A percentile compares a stretch with the other conserved stretches of the same genome.
phyloP scores from a whole-genome alignment of 257 asterid genomes.

The Gentiana macrophylla region DNA sequence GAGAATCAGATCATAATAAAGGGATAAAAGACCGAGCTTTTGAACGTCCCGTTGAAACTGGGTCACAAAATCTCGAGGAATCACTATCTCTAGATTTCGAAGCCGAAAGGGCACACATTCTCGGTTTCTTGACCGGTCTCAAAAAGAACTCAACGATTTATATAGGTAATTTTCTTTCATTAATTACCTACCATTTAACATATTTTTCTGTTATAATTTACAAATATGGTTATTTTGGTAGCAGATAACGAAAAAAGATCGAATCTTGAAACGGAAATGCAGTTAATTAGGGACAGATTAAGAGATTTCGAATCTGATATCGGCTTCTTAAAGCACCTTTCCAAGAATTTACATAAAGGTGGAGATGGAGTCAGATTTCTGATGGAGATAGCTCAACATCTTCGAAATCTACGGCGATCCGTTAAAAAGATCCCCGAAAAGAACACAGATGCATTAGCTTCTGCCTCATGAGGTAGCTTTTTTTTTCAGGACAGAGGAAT shows the following conservation, averaged over 20 bases:
- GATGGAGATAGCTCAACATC: slow-evolving; percentile 75
- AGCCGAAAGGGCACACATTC: slow-evolving; percentile 43
- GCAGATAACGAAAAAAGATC: slow-evolving; percentile 27
- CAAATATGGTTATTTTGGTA: slow-evolving; percentile 1
- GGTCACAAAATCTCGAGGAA: slow-evolving; percentile 22
- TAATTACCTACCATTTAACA: not conserved
- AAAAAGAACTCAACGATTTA: slow-evolving; percentile 27
- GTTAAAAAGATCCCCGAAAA: slow-evolving; percentile 6
- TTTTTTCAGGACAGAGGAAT: not conserved
- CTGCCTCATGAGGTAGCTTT: slow-evolving; percentile 4
- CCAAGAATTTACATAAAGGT: slow-evolving; percentile 64
- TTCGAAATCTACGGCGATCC: slow-evolving; percentile 38
- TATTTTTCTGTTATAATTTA: not conserved
- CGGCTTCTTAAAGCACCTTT: slow-evolving; percentile 74
- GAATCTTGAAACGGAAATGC: slow-evolving; percentile 48
- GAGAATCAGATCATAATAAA: slow-evolving; percentile 19
- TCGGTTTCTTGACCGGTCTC: slow-evolving; percentile 38
- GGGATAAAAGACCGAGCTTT: slow-evolving; percentile 13
- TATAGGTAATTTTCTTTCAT: slow-evolving; percentile 21
- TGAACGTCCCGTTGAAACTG: slow-evolving; percentile 15
- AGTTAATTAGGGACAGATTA: slow-evolving; percentile 48
- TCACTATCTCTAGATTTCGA: slow-evolving; percentile 42
- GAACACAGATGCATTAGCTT: slow-evolving; percentile 4
- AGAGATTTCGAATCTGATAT: slow-evolving; percentile 80
- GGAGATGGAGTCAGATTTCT: slow-evolving; percentile 63